Evolutionary conservation across 2,329 filamentous ascomycete species (phyloP).

Genomic region (Pleurostoma richardsiae): DNA sequence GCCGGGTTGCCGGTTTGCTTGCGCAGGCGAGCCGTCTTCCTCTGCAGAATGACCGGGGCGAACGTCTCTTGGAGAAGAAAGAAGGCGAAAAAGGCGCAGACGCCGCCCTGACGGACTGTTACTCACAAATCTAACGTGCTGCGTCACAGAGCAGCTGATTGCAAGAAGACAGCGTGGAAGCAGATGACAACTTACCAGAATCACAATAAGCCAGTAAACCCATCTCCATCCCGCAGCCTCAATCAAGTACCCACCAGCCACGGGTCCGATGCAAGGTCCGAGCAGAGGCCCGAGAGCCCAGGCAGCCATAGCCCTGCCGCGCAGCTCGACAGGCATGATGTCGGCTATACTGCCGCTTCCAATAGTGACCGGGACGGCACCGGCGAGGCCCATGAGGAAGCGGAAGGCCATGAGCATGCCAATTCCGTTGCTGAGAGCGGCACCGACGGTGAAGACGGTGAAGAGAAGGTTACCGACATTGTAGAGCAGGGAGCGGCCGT

Average conservation of each 20-base stretch:
- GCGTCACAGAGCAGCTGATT: not conserved
- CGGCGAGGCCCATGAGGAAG: constrained; percentile 36
- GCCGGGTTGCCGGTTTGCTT: constrained; percentile 27
- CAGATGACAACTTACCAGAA: constrained; percentile 20
- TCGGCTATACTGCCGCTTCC: constrained; percentile 47
- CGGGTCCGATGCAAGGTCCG: constrained; percentile 41
- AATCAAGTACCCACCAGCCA: constrained; percentile 29
- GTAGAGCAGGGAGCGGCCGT: constrained; percentile 23
- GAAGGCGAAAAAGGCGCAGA: constrained; percentile 15
- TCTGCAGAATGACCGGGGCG: constrained; percentile 28
- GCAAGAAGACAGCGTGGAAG: too few species aligned
- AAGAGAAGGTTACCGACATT: constrained; percentile 18
- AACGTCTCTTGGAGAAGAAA: constrained; percentile 31
- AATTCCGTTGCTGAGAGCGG: constrained; percentile 26
- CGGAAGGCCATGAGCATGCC: constrained; percentile 39
- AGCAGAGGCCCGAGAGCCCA: constrained; percentile 44
- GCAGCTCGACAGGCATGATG: constrained; percentile 37
- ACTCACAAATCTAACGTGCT: not conserved
- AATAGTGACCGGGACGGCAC: constrained; percentile 36
- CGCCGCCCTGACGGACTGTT: constrained; percentile 14
- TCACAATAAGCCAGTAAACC: constrained; percentile 42
- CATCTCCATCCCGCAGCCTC: constrained; percentile 38
- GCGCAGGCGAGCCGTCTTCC: constrained; percentile 30
- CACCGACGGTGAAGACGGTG: constrained; percentile 14
- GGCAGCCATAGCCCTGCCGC: constrained; percentile 41